Conservation (phyloP, 1,139 yeast species). For the Hanseniaspora sp. region DNA sequence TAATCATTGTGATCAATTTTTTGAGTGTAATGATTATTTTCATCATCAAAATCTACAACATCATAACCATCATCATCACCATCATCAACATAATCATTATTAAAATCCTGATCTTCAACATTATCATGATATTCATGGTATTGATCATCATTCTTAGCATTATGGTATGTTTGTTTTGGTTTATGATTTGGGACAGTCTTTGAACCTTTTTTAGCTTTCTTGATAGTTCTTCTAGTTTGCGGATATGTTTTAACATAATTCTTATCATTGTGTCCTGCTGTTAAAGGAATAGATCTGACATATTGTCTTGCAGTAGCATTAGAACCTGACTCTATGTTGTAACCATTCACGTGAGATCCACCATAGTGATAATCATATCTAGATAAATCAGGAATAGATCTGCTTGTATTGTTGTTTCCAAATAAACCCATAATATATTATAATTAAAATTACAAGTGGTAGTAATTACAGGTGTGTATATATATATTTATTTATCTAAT, state of each 20-base stretch:
- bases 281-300: slow-evolving; percentile 7
- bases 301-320: slow-evolving; percentile 10
- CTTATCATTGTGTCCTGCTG: not conserved
- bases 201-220: not conserved
- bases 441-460: not conserved
- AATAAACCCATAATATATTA: slow-evolving; percentile 7
- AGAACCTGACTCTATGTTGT: slow-evolving; percentile 6
- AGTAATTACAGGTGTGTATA: too few relatives aligned
- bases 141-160: not conserved
- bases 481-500: too few relatives aligned
- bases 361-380: slow-evolving; percentile 16
- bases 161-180: too few relatives aligned
- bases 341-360: slow-evolving; percentile 14
- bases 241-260: not conserved
- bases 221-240: slow-evolving; percentile 10
- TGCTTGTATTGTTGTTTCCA: not conserved
- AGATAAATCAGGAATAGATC: slow-evolving; percentile 14
- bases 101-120: not conserved
- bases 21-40: not conserved
- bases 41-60: slow-evolving; percentile 1
- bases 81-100: not conserved
- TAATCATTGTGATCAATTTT: not conserved
- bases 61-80: slow-evolving; percentile 1
- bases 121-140: not conserved
- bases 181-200: not conserved